Percentiles rank a stretch among this genome's conserved stretches.
These are phyloP conservation scores for Mortierella claussenii DNA, from an alignment of 192 early-diverging fungal genomes.

Conservation along the genomic window DNA sequence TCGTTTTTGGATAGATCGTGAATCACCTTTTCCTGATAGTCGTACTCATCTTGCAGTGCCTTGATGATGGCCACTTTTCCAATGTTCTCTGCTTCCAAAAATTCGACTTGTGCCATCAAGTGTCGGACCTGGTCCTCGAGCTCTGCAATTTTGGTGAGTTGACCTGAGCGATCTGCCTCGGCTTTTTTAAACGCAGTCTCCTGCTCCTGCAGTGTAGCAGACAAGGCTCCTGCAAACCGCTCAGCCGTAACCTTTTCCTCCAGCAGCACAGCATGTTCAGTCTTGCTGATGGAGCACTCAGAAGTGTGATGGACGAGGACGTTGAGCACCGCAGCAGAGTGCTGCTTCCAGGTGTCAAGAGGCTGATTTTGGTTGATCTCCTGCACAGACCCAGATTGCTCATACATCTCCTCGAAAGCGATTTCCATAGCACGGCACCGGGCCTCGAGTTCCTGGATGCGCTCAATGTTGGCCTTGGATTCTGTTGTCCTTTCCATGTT, in stretches of 20 bases:
- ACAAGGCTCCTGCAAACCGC: not conserved
- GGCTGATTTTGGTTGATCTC: not conserved
- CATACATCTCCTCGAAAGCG: slow-evolving; percentile 20
- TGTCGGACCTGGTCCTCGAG: slow-evolving; percentile 37
- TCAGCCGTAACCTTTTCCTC: slow-evolving; percentile 2
- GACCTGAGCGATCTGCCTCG: slow-evolving; percentile 12
- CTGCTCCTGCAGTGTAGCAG: slow-evolving; percentile 7
- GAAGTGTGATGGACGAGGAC: slow-evolving; percentile 9
- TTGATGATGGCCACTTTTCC: slow-evolving; percentile 47
- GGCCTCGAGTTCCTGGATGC: slow-evolving; percentile 19
- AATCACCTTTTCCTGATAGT: slow-evolving; percentile 47
- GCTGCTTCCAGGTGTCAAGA: slow-evolving; percentile 11
- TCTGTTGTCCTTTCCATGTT: slow-evolving; percentile 1
- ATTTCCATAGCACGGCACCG: slow-evolving; percentile 25
- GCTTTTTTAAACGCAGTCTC: slow-evolving; percentile 11
- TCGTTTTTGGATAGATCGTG: slow-evolving; percentile 45
- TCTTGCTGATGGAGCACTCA: slow-evolving; percentile 29
- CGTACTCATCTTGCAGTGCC: slow-evolving; percentile 41
- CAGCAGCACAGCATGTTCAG: slow-evolving; percentile 16
- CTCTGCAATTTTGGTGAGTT: slow-evolving; percentile 30
- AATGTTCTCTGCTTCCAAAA: slow-evolving; percentile 45
- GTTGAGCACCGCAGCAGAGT: slow-evolving; percentile 13
- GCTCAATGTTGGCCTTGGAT: slow-evolving; percentile 5
- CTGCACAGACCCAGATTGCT: slow-evolving; percentile 6
- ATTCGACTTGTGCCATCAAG: slow-evolving; percentile 31